Evolutionary conservation across 805 yeast species (phyloP).

Genomic region (Metschnikowia noctiluminum): DNA sequence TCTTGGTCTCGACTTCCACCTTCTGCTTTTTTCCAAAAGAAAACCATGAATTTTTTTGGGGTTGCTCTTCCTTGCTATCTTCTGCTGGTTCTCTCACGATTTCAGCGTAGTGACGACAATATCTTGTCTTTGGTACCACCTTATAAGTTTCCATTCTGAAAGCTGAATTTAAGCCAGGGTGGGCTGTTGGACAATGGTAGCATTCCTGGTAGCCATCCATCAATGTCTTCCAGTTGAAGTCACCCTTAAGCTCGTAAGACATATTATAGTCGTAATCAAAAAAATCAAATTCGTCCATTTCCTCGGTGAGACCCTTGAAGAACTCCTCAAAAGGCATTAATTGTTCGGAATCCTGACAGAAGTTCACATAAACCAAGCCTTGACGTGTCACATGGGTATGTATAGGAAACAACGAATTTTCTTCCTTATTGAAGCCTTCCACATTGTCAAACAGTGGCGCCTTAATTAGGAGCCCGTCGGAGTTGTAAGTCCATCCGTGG

Average conservation of each 20-base stretch:
- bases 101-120: conserved; percentile 61
- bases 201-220: conserved; percentile 71
- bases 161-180: conserved; percentile 55
- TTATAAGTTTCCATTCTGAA: conserved; percentile 64
- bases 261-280: conserved; percentile 60
- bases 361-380: conserved; percentile 56
- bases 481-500: conserved; percentile 64
- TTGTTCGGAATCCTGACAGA: conserved; percentile 40
- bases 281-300: conserved; percentile 57
- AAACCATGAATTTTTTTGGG: conserved; percentile 44
- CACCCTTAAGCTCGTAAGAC: conserved; percentile 61
- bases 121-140: conserved; percentile 56
- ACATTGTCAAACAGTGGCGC: conserved; percentile 62
- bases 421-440: conserved; percentile 54
- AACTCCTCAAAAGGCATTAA: conserved; percentile 50
- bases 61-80: background rate
- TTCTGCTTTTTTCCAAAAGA: conserved; percentile 42
- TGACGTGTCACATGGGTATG: conserved; percentile 52
- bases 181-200: conserved; percentile 67
- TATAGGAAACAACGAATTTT: conserved; percentile 54
- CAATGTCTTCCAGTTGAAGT: conserved; percentile 63
- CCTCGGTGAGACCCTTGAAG: conserved; percentile 48
- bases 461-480: conserved; percentile 56
- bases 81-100: conserved; percentile 37
- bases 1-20: conserved; percentile 28